Evolutionary conservation across 192 early-diverging fungal genomes (phyloP).

Genomic region (Linnemannia zychae): DNA sequence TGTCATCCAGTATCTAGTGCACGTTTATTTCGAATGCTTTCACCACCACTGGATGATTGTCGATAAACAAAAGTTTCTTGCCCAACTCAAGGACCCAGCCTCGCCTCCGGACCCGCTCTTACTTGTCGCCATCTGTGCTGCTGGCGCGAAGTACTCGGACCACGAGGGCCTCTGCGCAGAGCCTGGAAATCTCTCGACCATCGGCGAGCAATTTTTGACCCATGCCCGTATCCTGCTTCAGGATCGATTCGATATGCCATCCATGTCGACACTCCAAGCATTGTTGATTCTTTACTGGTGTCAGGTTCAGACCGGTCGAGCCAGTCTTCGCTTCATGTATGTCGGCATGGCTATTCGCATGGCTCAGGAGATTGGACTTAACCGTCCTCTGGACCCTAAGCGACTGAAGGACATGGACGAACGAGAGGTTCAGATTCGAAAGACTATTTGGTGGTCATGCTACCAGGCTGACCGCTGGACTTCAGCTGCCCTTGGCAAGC

Average conservation of each 20-base stretch:
- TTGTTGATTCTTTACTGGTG: constrained; percentile 58
- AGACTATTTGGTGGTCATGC: constrained; percentile 56
- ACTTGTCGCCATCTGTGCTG: constrained; percentile 52
- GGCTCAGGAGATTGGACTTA: constrained; percentile 60
- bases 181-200: constrained; percentile 43
- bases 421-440: constrained; percentile 46
- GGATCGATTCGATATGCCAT: constrained; percentile 56
- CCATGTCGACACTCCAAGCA: constrained; percentile 58
- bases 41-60: constrained; percentile 55
- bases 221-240: constrained; percentile 54
- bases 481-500: constrained; percentile 50
- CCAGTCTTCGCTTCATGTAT: constrained; percentile 57
- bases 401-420: constrained; percentile 33
- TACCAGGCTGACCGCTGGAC: constrained; percentile 57
- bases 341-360: constrained; percentile 59
- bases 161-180: constrained; percentile 43
- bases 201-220: constrained; percentile 53
- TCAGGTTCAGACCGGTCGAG: constrained; percentile 54
- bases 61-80: constrained; percentile 50
- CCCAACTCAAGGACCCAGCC: constrained; percentile 34
- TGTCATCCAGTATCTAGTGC: constrained; percentile 54
- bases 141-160: constrained; percentile 53
- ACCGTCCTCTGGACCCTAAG: constrained; percentile 40
- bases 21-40: constrained; percentile 54
- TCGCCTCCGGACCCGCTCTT: constrained; percentile 43